Base-by-base conservation (phyloP, 2,329 filamentous ascomycete genomes). In the Alternaria longipes region DNA sequence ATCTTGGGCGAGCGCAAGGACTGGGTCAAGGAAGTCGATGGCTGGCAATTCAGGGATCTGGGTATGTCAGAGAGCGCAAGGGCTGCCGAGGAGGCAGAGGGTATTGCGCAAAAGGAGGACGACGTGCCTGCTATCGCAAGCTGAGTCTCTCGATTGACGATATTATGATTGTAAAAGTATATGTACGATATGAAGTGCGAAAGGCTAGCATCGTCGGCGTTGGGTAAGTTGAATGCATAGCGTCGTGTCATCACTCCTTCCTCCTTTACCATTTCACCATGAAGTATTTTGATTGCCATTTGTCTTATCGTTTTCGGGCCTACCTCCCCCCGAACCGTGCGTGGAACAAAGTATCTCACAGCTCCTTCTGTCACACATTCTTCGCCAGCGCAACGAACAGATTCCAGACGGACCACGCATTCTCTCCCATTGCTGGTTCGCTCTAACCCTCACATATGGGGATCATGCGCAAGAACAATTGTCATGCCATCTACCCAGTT, bases 1-100 rank as follows among this genome's bases (percentile, higher is more conserved):
- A 90, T 98, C 64, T 83, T 99, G 4, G 94, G 94, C 38, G 90
- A 94, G 82, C 91, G 90, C 81, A 92, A 91, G 77, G 84, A 89
- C 11, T 97, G 92, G 89, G 87, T 90, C 24, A 75, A 65, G 20
- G 77, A 81, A 34, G 74, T 78, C 26, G 89, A 92, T 67, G 84
- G 83, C 24, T 98, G 94, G 94, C 86, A 87, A 54, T 82, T 93
- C 26, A 87, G 87, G 62, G 91, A 94, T 75, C 88, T 97, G 81
- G 86, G 84, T 7, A 89, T 94, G 74, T 42, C 57, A 2, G 56
- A 60, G n/a, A 50, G 52, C n/a, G 52, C 51, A 11, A 56, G 56
- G 36, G 73, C 72, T 7, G 57, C 54, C 30, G 66, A 72, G 34
- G 66, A 73, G 42, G 63, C 68, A 14, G 66, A 74, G 36, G 63